phyloP scores from a whole-genome alignment of 2,329 filamentous ascomycete species.

The Fusarium temperatum region DNA sequence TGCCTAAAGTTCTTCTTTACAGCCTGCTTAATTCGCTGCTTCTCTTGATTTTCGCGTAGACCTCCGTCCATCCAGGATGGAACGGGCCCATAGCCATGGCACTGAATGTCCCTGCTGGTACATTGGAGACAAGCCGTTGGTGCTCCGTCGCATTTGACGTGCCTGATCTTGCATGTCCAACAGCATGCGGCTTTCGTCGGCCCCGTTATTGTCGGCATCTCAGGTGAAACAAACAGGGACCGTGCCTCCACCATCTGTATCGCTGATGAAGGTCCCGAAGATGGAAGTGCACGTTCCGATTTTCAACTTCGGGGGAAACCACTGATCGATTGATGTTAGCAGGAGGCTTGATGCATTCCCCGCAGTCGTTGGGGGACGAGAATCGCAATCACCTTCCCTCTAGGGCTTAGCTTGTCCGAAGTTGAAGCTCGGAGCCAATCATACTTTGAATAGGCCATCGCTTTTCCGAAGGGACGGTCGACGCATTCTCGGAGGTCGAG shows the following conservation, averaged over 20 bases:
- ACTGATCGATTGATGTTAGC: neutral
- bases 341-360: neutral
- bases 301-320: neutral
- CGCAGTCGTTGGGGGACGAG: neutral
- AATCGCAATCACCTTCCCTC: neutral
- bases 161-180: neutral
- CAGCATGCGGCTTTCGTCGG: neutral
- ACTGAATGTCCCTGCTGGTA: neutral
- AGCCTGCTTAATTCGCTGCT: neutral
- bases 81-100: neutral
- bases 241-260: too few relatives aligned
- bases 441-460: fast-evolving
- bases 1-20: neutral
- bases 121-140: neutral
- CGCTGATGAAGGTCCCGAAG: neutral
- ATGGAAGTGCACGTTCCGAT: too few relatives aligned
- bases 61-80: neutral
- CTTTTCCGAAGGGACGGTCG: too few relatives aligned
- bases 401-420: neutral
- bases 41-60: neutral
- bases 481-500: neutral
- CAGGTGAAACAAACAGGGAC: too few relatives aligned
- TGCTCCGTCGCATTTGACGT: neutral
- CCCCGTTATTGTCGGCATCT: too few relatives aligned
- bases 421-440: neutral